These are phyloP conservation scores for Leccinum rimulosum DNA, from an alignment of 768 basidiomycete genomes.

Conservation along the genomic window DNA sequence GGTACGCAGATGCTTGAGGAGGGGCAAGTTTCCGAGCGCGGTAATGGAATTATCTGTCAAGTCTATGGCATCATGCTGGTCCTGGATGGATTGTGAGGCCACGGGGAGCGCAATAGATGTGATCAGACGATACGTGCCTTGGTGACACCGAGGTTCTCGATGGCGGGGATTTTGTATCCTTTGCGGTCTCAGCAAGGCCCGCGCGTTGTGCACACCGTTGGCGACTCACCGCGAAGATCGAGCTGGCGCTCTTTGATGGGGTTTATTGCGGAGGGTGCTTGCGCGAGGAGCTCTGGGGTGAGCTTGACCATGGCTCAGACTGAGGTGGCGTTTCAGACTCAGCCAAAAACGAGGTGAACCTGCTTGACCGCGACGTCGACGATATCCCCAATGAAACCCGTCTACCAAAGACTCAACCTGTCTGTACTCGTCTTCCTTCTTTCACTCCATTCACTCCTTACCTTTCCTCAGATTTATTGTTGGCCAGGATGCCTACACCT, in stretches of 20 bases:
- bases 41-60: constrained; percentile 89
- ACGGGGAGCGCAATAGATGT: constrained; percentile 6
- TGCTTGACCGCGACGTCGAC: constrained; percentile 4
- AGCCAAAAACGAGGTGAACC: constrained; percentile 27
- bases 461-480: constrained; percentile 53
- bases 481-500: constrained; percentile 73
- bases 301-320: constrained; percentile 68
- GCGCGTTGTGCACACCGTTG: constrained; percentile 10
- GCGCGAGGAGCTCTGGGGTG: constrained; percentile 89
- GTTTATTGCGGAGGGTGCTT: constrained; percentile 74
- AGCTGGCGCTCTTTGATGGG: constrained; percentile 87
- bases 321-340: constrained; percentile 35
- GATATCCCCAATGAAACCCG: constrained; percentile 51
- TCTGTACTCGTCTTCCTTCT: constrained; percentile 34
- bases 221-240: constrained; percentile 75
- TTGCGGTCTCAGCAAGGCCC: constrained; percentile 22
- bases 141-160: constrained; percentile 95
- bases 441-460: not conserved
- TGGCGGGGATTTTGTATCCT: constrained; percentile 93
- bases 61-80: constrained; percentile 93
- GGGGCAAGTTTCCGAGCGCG: constrained; percentile 79
- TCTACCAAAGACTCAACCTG: constrained; percentile 76
- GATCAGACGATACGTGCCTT: constrained; percentile 49
- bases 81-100: constrained; percentile 43
- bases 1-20: constrained; percentile 79